phyloP scores from a whole-genome alignment of 2,329 filamentous ascomycete species.

The Fusarium agapanthi region DNA sequence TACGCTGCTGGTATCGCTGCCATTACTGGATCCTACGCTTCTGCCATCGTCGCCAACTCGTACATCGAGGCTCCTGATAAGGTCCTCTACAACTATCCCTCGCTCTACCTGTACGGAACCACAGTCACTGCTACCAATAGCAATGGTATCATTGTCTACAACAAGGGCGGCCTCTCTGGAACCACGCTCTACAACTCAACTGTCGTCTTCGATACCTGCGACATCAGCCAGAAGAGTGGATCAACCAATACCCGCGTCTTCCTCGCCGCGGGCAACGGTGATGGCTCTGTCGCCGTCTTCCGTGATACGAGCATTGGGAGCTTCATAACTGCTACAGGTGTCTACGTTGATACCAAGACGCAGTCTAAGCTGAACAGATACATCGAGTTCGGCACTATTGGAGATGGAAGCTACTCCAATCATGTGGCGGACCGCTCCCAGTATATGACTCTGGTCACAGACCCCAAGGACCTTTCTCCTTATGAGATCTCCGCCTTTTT shows the following conservation, averaged over 20 bases:
- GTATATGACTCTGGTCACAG: slow-evolving; percentile 48
- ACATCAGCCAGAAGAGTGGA: slow-evolving; percentile 44
- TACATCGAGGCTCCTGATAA: slow-evolving; percentile 56
- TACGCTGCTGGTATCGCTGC: slow-evolving; percentile 47
- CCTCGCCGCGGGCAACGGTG: slow-evolving; percentile 52
- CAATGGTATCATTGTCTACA: slow-evolving; percentile 48
- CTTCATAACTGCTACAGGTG: slow-evolving; percentile 50
- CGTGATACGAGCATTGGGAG: slow-evolving; percentile 50
- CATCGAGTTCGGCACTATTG: slow-evolving; percentile 53
- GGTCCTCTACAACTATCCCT: slow-evolving; percentile 51
- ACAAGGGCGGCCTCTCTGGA: slow-evolving; percentile 45
- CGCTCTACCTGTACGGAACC: slow-evolving; percentile 54
- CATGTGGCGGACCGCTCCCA: slow-evolving; percentile 46
- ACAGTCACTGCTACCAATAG: slow-evolving; percentile 51
- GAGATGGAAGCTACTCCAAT: slow-evolving; percentile 50
- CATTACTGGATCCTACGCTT: slow-evolving; percentile 43
- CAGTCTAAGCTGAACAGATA: slow-evolving; percentile 48
- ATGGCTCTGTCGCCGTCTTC: slow-evolving; percentile 52
- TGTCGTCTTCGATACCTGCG: slow-evolving; percentile 52
- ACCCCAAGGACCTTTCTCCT: slow-evolving; percentile 43
- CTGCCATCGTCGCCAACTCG: slow-evolving; percentile 53
- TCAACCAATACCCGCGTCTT: slow-evolving; percentile 51
- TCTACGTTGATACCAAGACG: slow-evolving; percentile 44
- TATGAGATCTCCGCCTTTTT: slow-evolving; percentile 34
- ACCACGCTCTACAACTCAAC: slow-evolving; percentile 50